These are phyloP conservation scores for Chenopodium formosanum DNA, from an alignment of 148 eudicot species.

Conservation along the genomic window DNA sequence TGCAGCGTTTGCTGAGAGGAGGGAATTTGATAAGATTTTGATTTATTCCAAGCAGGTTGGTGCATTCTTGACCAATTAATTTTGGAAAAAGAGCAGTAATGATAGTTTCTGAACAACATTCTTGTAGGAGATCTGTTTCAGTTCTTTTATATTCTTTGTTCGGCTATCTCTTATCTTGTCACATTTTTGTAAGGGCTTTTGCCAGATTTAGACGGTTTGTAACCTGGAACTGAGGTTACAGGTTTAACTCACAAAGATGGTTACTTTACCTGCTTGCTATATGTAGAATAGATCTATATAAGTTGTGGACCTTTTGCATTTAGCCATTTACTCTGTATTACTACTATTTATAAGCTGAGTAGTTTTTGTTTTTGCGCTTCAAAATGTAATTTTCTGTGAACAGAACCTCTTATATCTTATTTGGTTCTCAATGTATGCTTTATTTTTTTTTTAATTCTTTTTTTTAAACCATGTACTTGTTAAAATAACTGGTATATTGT, in stretches of 20 bases:
- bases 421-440: background rate
- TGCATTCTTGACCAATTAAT: background rate
- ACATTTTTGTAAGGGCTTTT: background rate
- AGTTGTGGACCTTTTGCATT: background rate
- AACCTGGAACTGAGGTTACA: background rate
- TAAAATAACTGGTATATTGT: background rate
- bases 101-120: no score
- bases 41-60: constrained; percentile 91
- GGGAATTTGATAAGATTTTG: constrained; percentile 93
- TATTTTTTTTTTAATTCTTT: no score
- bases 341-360: background rate
- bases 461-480: background rate
- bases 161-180: background rate
- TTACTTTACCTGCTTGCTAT: background rate
- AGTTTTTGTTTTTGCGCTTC: background rate
- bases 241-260: background rate
- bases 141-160: background rate
- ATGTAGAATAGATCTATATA: background rate
- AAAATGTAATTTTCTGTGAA: background rate
- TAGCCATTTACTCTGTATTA: background rate
- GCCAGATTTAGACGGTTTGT: background rate
- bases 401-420: background rate
- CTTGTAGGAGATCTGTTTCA: no score
- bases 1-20: constrained; percentile 93
- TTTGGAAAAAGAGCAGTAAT: no score